Evolutionary conservation across 805 yeast genomes (phyloP).

Genomic region (Myxozyma kluyveri): DNA sequence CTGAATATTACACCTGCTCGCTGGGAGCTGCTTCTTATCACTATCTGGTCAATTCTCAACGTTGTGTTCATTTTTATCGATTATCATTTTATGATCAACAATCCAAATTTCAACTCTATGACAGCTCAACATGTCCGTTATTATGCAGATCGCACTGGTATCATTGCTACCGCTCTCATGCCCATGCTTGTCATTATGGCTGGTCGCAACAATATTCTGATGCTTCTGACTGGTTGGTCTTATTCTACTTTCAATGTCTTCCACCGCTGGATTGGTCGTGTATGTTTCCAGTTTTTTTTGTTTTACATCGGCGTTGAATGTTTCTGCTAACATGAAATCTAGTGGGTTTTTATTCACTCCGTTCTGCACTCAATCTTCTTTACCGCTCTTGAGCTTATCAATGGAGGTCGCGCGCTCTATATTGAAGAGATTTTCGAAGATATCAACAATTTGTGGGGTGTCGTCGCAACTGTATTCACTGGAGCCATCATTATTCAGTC

Average conservation of each 20-base stretch:
- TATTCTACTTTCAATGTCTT: slow-evolving; percentile 58
- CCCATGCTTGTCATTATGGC: slow-evolving; percentile 65
- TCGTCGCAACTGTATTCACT: slow-evolving; percentile 37
- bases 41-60: neutral
- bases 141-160: slow-evolving; percentile 31
- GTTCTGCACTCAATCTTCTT: no score
- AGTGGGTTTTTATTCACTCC: neutral
- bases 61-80: slow-evolving; percentile 23
- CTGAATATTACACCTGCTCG: slow-evolving; percentile 42
- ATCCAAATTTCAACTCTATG: neutral
- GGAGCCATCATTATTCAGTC: slow-evolving; percentile 44
- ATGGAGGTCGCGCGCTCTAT: slow-evolving; percentile 38
- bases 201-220: slow-evolving; percentile 69
- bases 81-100: slow-evolving; percentile 7
- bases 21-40: slow-evolving; percentile 39
- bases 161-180: slow-evolving; percentile 34
- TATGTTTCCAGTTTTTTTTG: slow-evolving; percentile 45
- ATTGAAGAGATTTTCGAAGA: slow-evolving; percentile 33
- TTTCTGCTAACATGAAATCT: slow-evolving; percentile 37
- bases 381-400: slow-evolving; percentile 33
- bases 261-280: slow-evolving; percentile 64
- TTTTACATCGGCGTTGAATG: slow-evolving; percentile 62
- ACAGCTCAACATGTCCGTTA: slow-evolving; percentile 15
- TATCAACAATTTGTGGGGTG: slow-evolving; percentile 37
- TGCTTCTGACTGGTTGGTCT: slow-evolving; percentile 59